Evolutionary conservation across 106 monocot species (phyloP).

Genomic region (Triglochin maritima): DNA sequence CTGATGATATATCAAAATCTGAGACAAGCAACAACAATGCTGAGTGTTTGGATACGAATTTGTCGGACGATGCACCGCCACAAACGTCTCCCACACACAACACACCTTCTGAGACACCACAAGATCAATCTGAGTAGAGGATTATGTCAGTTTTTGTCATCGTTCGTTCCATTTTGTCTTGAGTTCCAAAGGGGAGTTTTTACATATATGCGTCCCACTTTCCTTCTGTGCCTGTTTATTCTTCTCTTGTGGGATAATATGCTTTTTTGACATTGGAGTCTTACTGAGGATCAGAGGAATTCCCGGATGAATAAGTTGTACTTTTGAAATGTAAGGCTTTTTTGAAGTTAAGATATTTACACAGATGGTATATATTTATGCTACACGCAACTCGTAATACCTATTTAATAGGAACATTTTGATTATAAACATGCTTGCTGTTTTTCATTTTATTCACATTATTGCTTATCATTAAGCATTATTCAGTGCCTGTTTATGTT

Average conservation of each 20-base stretch:
- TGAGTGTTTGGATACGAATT: not conserved
- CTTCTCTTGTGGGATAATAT: not conserved
- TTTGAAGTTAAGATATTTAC: too few relatives aligned
- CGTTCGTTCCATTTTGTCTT: constrained; percentile 2
- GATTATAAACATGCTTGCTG: too few relatives aligned
- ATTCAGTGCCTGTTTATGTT: too few relatives aligned
- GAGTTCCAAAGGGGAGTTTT: not conserved
- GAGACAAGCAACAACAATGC: constrained; percentile 1
- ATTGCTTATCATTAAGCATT: too few relatives aligned
- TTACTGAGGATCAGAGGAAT: not conserved
- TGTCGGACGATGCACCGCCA: constrained; percentile 10
- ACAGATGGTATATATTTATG: too few relatives aligned
- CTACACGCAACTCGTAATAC: too few relatives aligned
- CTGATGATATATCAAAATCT: constrained; percentile 1
- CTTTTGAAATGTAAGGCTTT: too few relatives aligned
- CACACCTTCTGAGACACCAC: constrained; percentile 17
- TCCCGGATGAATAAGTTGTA: not conserved
- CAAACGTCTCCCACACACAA: constrained; percentile 23
- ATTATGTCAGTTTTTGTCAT: not conserved
- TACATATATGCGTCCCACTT: not conserved
- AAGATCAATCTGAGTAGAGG: constrained; percentile 25
- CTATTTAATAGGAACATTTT: too few relatives aligned
- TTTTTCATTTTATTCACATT: too few relatives aligned
- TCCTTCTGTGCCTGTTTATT: not conserved
- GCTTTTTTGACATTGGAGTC: not conserved